These are phyloP conservation scores for Boechera divaricarpa DNA, from an alignment of 345 rosid genomes.

Conservation along the genomic window DNA sequence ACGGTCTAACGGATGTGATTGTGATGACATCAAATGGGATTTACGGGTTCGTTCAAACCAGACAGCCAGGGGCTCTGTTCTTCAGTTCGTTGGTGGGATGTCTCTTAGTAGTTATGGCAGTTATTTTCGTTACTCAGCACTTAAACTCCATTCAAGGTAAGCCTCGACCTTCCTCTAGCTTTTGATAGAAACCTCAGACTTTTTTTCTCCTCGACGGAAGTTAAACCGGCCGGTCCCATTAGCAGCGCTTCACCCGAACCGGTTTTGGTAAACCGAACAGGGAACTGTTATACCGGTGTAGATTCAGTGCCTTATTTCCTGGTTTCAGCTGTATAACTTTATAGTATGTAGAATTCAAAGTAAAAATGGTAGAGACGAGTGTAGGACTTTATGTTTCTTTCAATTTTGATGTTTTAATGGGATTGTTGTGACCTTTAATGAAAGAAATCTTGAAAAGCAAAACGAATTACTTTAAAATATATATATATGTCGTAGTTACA, in stretches of 20 bases:
- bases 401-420: constrained; percentile 22
- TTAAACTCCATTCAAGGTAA: constrained; percentile 79
- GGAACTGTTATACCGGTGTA: constrained; percentile 15
- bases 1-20: constrained; percentile 88
- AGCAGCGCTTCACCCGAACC: constrained; percentile 9
- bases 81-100: constrained; percentile 97
- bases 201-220: constrained; percentile 12
- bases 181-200: constrained; percentile 38
- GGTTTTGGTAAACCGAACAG: constrained; percentile 23
- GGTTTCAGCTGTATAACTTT: constrained; percentile 33
- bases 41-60: constrained; percentile 92
- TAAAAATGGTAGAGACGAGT: constrained; percentile 23
- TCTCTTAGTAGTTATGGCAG: constrained; percentile 91
- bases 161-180: constrained; percentile 73
- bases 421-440: constrained; percentile 25
- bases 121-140: constrained; percentile 86
- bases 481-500: background rate
- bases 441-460: background rate
- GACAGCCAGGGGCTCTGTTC: constrained; percentile 98
- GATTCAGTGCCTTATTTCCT: constrained; percentile 24
- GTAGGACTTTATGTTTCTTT: constrained; percentile 29
- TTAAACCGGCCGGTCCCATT: background rate
- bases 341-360: constrained; percentile 30
- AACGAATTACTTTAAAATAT: background rate
- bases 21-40: constrained; percentile 87